Base-by-base conservation (phyloP, 805 yeast species). In the Candida pseudofarinosa region DNA sequence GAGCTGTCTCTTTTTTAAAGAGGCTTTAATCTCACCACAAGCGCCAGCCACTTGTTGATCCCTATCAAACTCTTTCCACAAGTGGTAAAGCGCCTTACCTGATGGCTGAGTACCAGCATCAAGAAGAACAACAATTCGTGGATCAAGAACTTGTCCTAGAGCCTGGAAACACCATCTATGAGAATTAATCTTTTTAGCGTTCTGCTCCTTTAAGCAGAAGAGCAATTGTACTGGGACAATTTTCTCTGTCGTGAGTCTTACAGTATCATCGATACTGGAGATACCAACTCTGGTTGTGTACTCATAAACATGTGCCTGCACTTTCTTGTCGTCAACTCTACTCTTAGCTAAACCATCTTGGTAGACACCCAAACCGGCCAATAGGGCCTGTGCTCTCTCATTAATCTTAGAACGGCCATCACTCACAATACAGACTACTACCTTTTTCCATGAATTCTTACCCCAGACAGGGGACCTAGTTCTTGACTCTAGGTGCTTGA, bases 101-200 rank as follows among this genome's bases (percentile, higher is more conserved):
- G 77, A 67, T 2, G 86, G 86, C 52, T 77, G 77, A 13, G 86
- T 80, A 41, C 86, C 86, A 17, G 83, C 83, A 56, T 80, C 86
- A 19, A 80, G 63, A 35, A 80, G 66, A 13, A 79, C 62, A 15
- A 79, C 80, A 15, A 79, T 69, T 41, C 75, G 77, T 2, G 86
- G 86, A 40, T 79, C 66, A 44, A 80, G 65, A 16, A 77, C 73
- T 47, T 73, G 76, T 37, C 82, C 76, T 43, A 80, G 67, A 1
- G 83, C 85, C 55, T 80, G 81, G 66, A 80, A 80, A 52, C 83
- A 76, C 86, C 86, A 80, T 47, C 86, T 64, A 56, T 80, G 86
- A 19, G 83, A 77, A 59, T 80, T 80, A 59, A 80, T 80, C 50
- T 80, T 80, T 60, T 80, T 80, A 19, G 83, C 73, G 59, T 80